Evolutionary conservation across 768 basidiomycete species (phyloP), one percentile per base, ranked within the genome.

Genomic region (Termitomyces sp.): DNA sequence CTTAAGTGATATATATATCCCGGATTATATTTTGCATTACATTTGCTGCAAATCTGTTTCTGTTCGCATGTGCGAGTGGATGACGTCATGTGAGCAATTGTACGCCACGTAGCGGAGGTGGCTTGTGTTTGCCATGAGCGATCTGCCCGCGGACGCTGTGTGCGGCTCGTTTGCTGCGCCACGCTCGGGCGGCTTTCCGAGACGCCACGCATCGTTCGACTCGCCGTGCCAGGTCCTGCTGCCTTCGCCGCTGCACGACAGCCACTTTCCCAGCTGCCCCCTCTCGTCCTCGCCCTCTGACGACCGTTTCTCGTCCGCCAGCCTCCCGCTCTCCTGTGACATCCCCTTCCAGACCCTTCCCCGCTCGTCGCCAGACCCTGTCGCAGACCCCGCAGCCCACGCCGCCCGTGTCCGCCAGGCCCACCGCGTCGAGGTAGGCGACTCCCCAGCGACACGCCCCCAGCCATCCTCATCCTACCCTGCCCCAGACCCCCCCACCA

Each of bases 401-500:
- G 56, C 60, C 10, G 41, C 37, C 9, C 47, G 52, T 19, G 55
- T 60, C 21, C 51, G 59, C 2, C 50, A 55, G 39, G 50, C 54
- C 16, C 56, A 58, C 19, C 49, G 32, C 34, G n/a, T n/a, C n/a
- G n/a, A n/a, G n/a, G n/a, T n/a, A n/a, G n/a, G n/a, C n/a, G n/a
- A n/a, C n/a, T n/a, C n/a, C n/a, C n/a, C n/a, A n/a, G n/a, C n/a
- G n/a, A n/a, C n/a, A n/a, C n/a, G n/a, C n/a, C n/a, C n/a, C n/a
- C n/a, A n/a, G n/a, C n/a, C 30, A 7, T 8, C 11, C 6, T 5
- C 34, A 1, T 23, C 47, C 2, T 69, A 65, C 47, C 72, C 72
- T 2, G 71, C 76, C 0, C 83, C 85, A 0, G 79, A 83, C 16
- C 81, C 82, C 2, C 86, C 87, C 0, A 75, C 77, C 0, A 81